Base-by-base conservation (phyloP, 1,139 yeast genomes). In the Yamadazyma dushanensis region DNA sequence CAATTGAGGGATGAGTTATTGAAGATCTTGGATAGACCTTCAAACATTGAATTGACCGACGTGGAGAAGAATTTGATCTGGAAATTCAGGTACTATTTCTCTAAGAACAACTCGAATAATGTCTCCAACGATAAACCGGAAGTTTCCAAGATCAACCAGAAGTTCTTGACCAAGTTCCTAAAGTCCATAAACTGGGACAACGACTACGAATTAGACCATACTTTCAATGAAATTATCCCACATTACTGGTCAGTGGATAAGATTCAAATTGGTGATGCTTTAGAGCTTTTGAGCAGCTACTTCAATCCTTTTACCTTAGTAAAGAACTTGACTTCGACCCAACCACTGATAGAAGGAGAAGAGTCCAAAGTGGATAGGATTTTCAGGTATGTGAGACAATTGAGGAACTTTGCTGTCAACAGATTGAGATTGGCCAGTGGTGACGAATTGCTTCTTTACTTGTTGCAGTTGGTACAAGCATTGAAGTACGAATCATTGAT, bases 391-490 rank as follows among this genome's bases (percentile, higher is more conserved):
- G 66, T 70, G 1, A 53, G 62, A 15, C 60, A 72, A 38, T 85
- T 80, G 16, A 66, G 97, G 31, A 76, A 84, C 9, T 85, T 88
- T 65, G 98, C 98, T 0, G 96, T 94, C 1, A 86, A 86, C 45
- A 63, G 97, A 38, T 64, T 94, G 36, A 74, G 78, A 40, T 73
- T 80, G 40, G 96, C 97, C 0, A 76, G 78, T 32, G 94, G 87
- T 46, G 82, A 77, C 17, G 97, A 90, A 47, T 59, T 92, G 18
- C 81, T 86, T 39, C 64, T 92, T 39, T 94, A 89, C 51, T 63
- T 94, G 43, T 71, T 94, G 39, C 98, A 94, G 57, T 67, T 94
- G 11, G 97, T 94, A 0, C 97, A 90, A 54, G 96, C 97, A 0
- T 73, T 94, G 32, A 83, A 88, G 44, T 88, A 87, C 56, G 98